A percentile compares a stretch with the other conserved stretches of the same genome.
Conservation (phyloP, 2,329 filamentous ascomycete genomes). For the Clarireedia paspali region DNA sequence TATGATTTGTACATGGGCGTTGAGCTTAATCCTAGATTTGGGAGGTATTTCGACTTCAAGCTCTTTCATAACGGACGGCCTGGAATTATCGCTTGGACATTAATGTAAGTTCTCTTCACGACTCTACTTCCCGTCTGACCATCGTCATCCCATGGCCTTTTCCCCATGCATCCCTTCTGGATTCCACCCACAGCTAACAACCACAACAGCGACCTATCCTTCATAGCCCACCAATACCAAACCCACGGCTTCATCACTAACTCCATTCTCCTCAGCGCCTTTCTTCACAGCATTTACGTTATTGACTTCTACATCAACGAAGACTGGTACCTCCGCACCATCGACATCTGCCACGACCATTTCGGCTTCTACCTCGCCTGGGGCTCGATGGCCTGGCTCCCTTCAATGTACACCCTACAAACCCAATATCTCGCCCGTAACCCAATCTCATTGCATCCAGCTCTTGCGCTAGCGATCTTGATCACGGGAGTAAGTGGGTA, state of each 20-base stretch:
- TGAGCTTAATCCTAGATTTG: conserved; percentile 38
- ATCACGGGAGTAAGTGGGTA: conserved; percentile 33
- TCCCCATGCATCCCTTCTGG: not conserved
- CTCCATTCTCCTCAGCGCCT: conserved; percentile 36
- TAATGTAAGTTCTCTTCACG: conserved; percentile 31
- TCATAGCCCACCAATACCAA: conserved; percentile 35
- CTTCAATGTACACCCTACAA: conserved; percentile 40
- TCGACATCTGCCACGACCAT: conserved; percentile 37
- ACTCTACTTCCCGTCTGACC: not conserved
- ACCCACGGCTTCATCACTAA: conserved; percentile 34
- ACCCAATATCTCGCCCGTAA: conserved; percentile 39
- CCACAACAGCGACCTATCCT: conserved; percentile 32
- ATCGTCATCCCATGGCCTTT: not conserved
- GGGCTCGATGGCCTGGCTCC: conserved; percentile 39
- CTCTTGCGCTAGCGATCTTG: conserved; percentile 25
- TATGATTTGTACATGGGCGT: conserved; percentile 41
- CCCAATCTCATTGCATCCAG: conserved; percentile 29
- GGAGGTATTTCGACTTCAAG: conserved; percentile 38
- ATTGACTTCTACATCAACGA: conserved; percentile 43
- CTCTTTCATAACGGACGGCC: conserved; percentile 40
- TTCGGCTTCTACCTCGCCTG: conserved; percentile 36
- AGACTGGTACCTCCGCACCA: conserved; percentile 39
- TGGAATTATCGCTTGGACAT: conserved; percentile 41
- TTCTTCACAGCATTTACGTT: conserved; percentile 38
- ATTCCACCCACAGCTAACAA: not conserved